Conservation (phyloP, 2,329 filamentous ascomycete genomes). For the Daldinia sp. region DNA sequence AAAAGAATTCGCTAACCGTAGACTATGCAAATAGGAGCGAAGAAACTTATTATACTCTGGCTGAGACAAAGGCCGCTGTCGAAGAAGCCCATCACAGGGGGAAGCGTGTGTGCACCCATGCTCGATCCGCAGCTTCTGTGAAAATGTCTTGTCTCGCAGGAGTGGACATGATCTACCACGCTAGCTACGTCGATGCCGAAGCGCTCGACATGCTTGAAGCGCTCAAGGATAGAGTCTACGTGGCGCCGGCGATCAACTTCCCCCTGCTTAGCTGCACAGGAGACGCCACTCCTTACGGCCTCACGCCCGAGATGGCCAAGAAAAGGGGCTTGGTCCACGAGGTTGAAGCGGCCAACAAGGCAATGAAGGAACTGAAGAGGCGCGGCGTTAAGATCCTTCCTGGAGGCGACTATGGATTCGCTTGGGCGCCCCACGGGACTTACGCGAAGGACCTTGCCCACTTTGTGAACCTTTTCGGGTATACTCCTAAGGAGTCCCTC, state of each 20-base stretch:
- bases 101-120: conserved; percentile 54
- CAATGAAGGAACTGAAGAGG: conserved; percentile 54
- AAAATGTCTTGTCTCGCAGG: conserved; percentile 53
- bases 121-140: conserved; percentile 54
- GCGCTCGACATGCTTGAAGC: conserved; percentile 52
- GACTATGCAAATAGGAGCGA: conserved; percentile 20
- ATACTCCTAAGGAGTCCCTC: conserved; percentile 53
- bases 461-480: conserved; percentile 55
- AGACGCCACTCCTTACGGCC: conserved; percentile 50
- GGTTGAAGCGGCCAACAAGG: conserved; percentile 50
- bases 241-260: background rate
- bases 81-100: conserved; percentile 55
- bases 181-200: conserved; percentile 54
- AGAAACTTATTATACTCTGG: conserved; percentile 53
- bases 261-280: conserved; percentile 46
- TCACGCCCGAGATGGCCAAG: conserved; percentile 53
- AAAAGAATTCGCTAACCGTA: background rate
- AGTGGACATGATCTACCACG: conserved; percentile 59
- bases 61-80: conserved; percentile 57
- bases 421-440: conserved; percentile 58
- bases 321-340: conserved; percentile 55
- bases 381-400: conserved; percentile 56
- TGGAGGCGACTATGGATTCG: conserved; percentile 57
- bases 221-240: conserved; percentile 45
- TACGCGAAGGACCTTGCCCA: conserved; percentile 55